phyloP scores from a whole-genome alignment of 345 rosid species.

The Salix dunnii region DNA sequence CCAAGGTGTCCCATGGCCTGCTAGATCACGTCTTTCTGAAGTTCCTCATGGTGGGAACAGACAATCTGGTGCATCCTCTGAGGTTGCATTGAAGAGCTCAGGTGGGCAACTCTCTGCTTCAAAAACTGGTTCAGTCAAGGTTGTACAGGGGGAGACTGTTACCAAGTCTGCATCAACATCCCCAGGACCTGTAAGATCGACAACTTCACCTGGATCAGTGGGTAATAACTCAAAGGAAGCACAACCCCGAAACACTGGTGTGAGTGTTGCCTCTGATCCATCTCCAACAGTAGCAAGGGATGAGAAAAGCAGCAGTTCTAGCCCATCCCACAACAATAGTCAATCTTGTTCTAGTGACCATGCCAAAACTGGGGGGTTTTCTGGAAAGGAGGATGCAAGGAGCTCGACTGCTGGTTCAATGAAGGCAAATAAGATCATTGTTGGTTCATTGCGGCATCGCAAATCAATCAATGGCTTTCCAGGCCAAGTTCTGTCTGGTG shows the following conservation, averaged over 20 bases:
- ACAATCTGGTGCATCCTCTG: constrained; percentile 52
- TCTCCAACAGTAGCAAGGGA: constrained; percentile 47
- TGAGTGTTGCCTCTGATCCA: constrained; percentile 36
- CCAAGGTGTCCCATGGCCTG: constrained; percentile 61
- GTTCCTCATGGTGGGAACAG: constrained; percentile 52
- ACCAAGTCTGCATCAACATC: constrained; percentile 49
- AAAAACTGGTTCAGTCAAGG: constrained; percentile 53
- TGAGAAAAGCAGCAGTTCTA: constrained; percentile 77
- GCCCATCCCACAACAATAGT: constrained; percentile 78
- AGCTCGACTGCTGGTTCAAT: constrained; percentile 57
- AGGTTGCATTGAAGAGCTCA: constrained; percentile 58
- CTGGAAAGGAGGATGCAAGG: constrained; percentile 62
- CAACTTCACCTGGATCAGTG: constrained; percentile 43
- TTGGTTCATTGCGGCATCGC: constrained; percentile 50
- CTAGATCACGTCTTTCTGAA: constrained; percentile 61
- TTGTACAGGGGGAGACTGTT: constrained; percentile 45
- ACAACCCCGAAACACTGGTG: constrained; percentile 38
- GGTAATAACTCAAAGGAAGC: constrained; percentile 49
- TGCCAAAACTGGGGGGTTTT: constrained; percentile 48
- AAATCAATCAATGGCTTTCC: constrained; percentile 56
- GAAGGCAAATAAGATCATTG: constrained; percentile 36
- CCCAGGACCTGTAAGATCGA: constrained; percentile 53
- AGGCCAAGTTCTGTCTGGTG: constrained; percentile 33
- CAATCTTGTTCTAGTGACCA: constrained; percentile 70
- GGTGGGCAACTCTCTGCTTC: constrained; percentile 52